A percentile compares a stretch with the other conserved stretches of the same genome.
Conservation (phyloP, 2,329 filamentous ascomycete genomes). For the Venturia effusa region DNA sequence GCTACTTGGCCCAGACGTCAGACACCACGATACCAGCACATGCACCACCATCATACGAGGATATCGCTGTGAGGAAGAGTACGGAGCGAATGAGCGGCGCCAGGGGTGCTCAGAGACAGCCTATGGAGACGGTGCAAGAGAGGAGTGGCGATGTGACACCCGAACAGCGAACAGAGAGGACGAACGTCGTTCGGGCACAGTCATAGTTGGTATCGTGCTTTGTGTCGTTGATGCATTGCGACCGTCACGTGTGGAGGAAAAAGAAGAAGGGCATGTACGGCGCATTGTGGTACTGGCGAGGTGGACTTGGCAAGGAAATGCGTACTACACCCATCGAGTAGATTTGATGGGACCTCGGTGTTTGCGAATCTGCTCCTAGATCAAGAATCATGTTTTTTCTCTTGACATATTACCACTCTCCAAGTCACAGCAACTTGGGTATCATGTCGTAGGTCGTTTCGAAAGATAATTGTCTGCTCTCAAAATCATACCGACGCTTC, state of each 20-base stretch:
- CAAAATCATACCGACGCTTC: too few species aligned
- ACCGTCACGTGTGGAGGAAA: not conserved
- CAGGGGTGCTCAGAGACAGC: not conserved
- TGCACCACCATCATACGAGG: not conserved
- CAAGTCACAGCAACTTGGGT: too few species aligned
- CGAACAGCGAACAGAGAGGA: not conserved
- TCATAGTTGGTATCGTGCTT: not conserved
- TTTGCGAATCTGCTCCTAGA: too few species aligned
- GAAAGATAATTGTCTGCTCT: too few species aligned
- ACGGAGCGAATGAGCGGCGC: not conserved
- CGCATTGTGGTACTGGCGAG: too few species aligned
- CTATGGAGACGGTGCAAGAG: not conserved
- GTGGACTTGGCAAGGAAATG: not conserved
- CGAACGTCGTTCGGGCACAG: not conserved
- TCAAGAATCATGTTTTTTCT: too few species aligned
- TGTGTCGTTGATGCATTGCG: not conserved
- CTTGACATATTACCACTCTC: too few species aligned
- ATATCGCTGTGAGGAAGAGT: not conserved
- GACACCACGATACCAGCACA: not conserved
- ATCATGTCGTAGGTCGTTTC: too few species aligned
- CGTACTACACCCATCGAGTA: too few species aligned
- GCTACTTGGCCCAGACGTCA: not conserved
- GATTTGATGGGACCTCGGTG: too few species aligned
- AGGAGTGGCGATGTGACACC: not conserved
- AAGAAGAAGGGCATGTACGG: not conserved